These are phyloP conservation scores for Drechmeria coniospora DNA, from an alignment of 2,329 filamentous ascomycete genomes.

Conservation along the genomic window DNA sequence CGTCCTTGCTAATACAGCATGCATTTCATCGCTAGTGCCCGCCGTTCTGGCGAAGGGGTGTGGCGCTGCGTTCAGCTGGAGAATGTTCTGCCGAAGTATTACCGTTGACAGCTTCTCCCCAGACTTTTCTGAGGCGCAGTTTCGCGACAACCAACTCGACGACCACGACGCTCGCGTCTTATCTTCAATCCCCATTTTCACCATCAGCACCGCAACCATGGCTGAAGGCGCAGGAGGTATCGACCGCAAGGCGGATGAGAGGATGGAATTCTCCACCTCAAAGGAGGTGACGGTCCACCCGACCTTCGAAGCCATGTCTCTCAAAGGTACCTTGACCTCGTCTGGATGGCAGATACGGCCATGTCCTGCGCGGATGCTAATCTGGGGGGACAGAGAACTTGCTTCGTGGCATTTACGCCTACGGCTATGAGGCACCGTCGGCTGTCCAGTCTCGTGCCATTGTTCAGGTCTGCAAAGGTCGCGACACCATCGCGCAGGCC, in stretches of 20 bases:
- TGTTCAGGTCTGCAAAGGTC: conserved; percentile 96
- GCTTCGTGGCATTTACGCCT: conserved; percentile 92
- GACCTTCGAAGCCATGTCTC: conserved; percentile 87
- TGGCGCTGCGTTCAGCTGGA: no score
- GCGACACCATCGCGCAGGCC: conserved; percentile 95
- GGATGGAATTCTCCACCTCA: conserved; percentile 95
- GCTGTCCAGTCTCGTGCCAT: conserved; percentile 96
- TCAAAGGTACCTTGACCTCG: conserved; percentile 50
- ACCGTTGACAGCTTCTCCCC: conserved; percentile 10
- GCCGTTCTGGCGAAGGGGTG: no score
- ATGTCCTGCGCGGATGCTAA: no score
- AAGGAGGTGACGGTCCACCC: conserved; percentile 94
- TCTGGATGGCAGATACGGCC: background rate
- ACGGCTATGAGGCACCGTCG: conserved; percentile 95
- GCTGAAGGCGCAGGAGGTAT: conserved; percentile 63
- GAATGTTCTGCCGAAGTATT: conserved; percentile 14
- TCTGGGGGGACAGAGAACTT: conserved; percentile 90
- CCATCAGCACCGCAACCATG: conserved; percentile 40
- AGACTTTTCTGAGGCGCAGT: conserved; percentile 15
- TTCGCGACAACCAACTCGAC: no score
- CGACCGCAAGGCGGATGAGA: conserved; percentile 85
- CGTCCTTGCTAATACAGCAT: no score
- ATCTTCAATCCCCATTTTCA: background rate
- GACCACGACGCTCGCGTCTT: background rate
- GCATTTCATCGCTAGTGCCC: no score